Evolutionary conservation across 768 basidiomycete species (phyloP).

Genomic region (Russula dissimulans): DNA sequence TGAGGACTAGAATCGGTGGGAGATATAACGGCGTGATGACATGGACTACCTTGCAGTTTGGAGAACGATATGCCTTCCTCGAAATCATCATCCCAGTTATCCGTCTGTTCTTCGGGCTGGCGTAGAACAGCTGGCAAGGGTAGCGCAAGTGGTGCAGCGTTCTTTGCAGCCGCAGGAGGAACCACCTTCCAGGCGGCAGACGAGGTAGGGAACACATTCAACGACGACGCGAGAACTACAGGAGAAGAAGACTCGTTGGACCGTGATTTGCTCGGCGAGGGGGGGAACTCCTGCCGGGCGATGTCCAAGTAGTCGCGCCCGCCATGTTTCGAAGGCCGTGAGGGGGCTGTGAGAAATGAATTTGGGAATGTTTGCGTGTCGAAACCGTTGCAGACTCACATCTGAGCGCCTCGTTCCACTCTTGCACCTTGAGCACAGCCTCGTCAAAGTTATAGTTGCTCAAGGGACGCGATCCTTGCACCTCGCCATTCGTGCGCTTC

Average conservation of each 20-base stretch:
- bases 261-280: conserved; percentile 17
- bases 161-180: conserved; percentile 15
- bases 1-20: not conserved
- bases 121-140: conserved; percentile 59
- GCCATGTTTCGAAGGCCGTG: conserved; percentile 57
- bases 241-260: conserved; percentile 6
- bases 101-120: conserved; percentile 76
- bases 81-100: conserved; percentile 99
- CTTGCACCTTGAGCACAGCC: conserved; percentile 89
- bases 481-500: conserved; percentile 30
- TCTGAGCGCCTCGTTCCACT: conserved; percentile 97
- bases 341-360: conserved; percentile 42
- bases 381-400: conserved; percentile 38
- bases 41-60: conserved; percentile 58
- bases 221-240: conserved; percentile 10
- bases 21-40: not conserved
- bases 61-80: conserved; percentile 86
- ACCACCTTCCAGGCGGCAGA: conserved; percentile 15
- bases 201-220: conserved; percentile 11
- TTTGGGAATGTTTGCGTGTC: not conserved
- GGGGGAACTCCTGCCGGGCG: conserved; percentile 41
- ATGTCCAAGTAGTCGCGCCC: conserved; percentile 29
- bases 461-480: conserved; percentile 35
- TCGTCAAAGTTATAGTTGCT: conserved; percentile 90
- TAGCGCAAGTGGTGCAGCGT: conserved; percentile 26